Base-by-base conservation (phyloP, 2,329 filamentous ascomycete genomes). In the Scolecobasidium constrictum region DNA sequence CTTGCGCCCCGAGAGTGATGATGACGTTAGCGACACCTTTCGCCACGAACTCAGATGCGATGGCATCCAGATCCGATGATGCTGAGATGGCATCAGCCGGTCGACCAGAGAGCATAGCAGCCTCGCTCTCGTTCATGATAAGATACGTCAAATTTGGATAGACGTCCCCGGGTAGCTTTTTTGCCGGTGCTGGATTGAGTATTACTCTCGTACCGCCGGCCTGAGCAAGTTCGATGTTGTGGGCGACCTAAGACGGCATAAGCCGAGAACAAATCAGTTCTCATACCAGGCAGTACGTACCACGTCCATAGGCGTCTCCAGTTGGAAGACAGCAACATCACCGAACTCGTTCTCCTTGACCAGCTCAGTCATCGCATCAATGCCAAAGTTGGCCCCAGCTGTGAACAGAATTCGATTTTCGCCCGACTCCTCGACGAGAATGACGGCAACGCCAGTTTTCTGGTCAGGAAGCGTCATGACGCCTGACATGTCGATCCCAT, bases 51-150 rank as follows among this genome's bases (percentile, higher is more conserved):
- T 71, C 65, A 17, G 60, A 53, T 1, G 72, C 74, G 2, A 82
- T 69, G 28, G 54, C 40, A 3, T 55, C 51, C 12, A 60, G 57
- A 12, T 63, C 54, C 18, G 56, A 50, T 31, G 61, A 53, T 50
- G 58, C 57, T 3, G 57, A 57, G 15, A 52, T 43, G 19, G 46
- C 47, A 34, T 49, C 34, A 46, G 56, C 9, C 49, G 53, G 39
- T 54, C 52, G 66, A 2, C 74, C 77, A 0, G 76, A 78, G 43
- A 94, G 71, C 39, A 88, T 74, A 6, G 79, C 74, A 2, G 87
- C 85, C 65, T 95, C 88, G 1, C 82, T 92, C 67, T 95, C 88
- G 56, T 96, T 95, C 53, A 95, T 75, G 40, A 95, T 76, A 35
- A 95, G 69, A 53, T 94, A 86, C 34, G 78, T 77, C 22, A 95